Evolutionary conservation across 2,329 filamentous ascomycete species (phyloP), one percentile per base, ranked within the genome.

Genomic region (Whalleya microplaca): DNA sequence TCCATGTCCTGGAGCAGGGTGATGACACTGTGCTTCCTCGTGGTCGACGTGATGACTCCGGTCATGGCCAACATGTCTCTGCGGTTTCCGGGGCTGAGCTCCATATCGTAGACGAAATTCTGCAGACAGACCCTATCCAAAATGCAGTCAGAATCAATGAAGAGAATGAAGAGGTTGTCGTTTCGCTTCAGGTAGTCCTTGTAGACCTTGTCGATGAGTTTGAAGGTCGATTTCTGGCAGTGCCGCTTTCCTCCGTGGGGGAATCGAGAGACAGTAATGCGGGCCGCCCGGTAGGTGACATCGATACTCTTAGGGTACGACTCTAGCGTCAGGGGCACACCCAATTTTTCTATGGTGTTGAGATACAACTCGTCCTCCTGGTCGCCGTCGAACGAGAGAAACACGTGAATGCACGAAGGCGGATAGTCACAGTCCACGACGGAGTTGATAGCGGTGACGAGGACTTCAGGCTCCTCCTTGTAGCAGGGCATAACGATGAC

Each of bases 31-130:
- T 96, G 90, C 67, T 90, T 95, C 66, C 89, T 85, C 0, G 94
- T 96, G 0, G 93, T 97, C 1, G 92, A 94, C 1, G 94, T 98
- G 69, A 98, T 98, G 69, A 98, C 91, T 29, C 94, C 94, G 14
- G 94, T 98, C 92, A 97, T 97, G 51, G 94, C 94, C 69, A 98
- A 81, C 91, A 96, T 97, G 72, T 96, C 91, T 70, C 88, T 86
- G 70, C 90, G 87, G 76, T 93, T 96, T 52, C 93, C 93, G 0
- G 94, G 94, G 73, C 94, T 96, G 58, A 98, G 80, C 74, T 98
- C 92, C 95, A 98, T 98, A 72, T 98, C 94, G 74, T 95, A 97
- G 78, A 98, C 91, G 75, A 98, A 98, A 73, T 97, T 98, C 72
- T 97, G 94, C 57, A 98, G 84, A 72, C 94, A 98, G 41, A 93